Base-by-base conservation (phyloP, 208 protist species). In the Crithidia fasciculata region DNA sequence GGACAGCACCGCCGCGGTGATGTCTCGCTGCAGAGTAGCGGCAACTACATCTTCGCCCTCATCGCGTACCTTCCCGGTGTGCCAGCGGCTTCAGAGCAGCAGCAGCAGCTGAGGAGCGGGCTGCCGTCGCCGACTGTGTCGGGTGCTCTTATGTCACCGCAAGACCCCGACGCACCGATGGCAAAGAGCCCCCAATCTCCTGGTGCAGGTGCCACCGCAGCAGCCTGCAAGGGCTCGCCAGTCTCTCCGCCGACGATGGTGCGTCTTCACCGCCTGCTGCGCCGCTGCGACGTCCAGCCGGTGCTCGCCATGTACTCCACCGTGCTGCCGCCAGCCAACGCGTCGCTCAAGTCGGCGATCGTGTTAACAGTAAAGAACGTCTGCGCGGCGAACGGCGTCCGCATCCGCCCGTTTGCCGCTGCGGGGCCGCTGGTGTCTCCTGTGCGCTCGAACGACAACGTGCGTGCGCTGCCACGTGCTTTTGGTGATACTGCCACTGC, bases 241-340 rank as follows among this genome's bases (percentile, higher is more conserved):
- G n/a, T 5, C 44, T 13, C 49, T 8, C 43, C 66, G 4, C 7
- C 63, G 19, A 69, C 44, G 5, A 67, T 70, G 49, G 76, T 94
- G 7, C 80, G 87, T 36, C 72, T 96, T 13, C 91, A 96, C 68
- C 89, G 91, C n/a, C 72, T 93, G 61, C 70, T 92, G 19, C 86
- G 91, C 41, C 81, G 81, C 45, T 69, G 90, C 44, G 76, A 84
- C n/a, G 91, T 96, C 55, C 83, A 80, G 57, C 87, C 88, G 36
- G 57, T 86, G 49, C 47, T 96, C 47, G 58, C 78, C 10, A 75
- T 94, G 69, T 85, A 86, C 66, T 87, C 85, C 4, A 92, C 81
- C 44, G 84, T 93, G 16, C 63, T 96, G 40, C 83, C 88, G 40
- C 89, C 91, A 9, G 59, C 74, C 3, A 90, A 89, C 67, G 67